Base-by-base conservation (phyloP, 2,329 filamentous ascomycete species). In the Clarireedia homoeocarpa region DNA sequence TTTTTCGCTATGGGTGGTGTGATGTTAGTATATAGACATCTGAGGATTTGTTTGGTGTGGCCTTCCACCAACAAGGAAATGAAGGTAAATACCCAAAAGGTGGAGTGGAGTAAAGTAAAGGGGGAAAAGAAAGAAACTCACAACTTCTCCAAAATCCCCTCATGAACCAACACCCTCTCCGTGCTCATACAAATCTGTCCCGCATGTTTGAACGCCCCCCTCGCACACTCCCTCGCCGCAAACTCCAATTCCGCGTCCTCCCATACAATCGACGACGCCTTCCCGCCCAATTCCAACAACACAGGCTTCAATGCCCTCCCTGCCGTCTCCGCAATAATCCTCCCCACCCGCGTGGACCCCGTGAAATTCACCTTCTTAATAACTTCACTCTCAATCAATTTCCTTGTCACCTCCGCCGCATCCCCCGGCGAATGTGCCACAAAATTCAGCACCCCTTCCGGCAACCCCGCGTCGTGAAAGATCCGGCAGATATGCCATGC, bases 171-270 rank as follows among this genome's bases (percentile, higher is more conserved):
- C 34, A 94, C 85, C 27, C 84, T 81, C 72, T 95, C 89, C 0
- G 89, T 94, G 17, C 80, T 79, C 89, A 95, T 94, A 76, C 90
- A 95, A 47, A 94, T 83, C 73, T 95, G 90, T 0, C 90, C 90
- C 2, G 76, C 75, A 69, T 92, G 81, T 58, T 89, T 66, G 67
- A 91, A 91, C 0, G 88, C 77, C 3, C 89, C 89, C 1, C 86
- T 69, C 0, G 82, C 82, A 63, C 85, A 88, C 64, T 83, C 79
- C 12, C 76, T 70, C 0, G 88, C 90, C 0, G 90, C 89, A 24
- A 81, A 76, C 30, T 86, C 78, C 42, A 95, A 68, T 65, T 95
- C 81, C 14, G 90, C 89, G 69, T 95, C 90, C 51, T 88, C 84
- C 69, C 87, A 83, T 0, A 95, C 83, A 58, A 95, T 85, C 2